phyloP scores from a whole-genome alignment of 805 yeast species.

The Kodamaea jinghongensis region DNA sequence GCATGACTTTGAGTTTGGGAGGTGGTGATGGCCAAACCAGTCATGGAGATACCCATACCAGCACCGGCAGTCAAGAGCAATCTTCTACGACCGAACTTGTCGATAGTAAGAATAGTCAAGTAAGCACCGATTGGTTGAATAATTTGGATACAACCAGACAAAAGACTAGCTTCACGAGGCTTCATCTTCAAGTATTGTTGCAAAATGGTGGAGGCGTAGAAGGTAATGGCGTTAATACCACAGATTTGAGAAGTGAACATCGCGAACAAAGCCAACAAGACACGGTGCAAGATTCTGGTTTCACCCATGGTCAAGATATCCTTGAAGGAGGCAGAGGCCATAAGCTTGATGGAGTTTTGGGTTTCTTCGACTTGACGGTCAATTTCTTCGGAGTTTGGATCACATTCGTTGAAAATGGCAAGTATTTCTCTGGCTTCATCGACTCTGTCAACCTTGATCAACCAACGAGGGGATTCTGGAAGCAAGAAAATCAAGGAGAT shows the following conservation, averaged over 20 bases:
- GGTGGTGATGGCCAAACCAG: constrained; percentile 23
- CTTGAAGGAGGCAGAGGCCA: no score
- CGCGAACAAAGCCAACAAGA: no score
- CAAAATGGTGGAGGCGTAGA: constrained; percentile 26
- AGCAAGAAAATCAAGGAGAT: background rate
- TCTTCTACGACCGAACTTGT: constrained; percentile 34
- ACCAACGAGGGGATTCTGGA: constrained; percentile 1
- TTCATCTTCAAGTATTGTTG: no score
- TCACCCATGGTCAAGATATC: no score
- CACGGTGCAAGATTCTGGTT: no score
- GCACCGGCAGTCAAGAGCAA: constrained; percentile 32
- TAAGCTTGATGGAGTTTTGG: no score
- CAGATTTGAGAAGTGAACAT: constrained; percentile 17
- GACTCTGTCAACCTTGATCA: background rate
- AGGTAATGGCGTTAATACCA: constrained; percentile 34
- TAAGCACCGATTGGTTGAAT: constrained; percentile 31
- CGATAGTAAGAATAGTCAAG: constrained; percentile 33
- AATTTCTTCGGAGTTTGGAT: no score
- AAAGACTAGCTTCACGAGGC: constrained; percentile 23
- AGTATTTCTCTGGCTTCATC: background rate
- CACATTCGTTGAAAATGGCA: no score
- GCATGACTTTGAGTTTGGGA: constrained; percentile 24
- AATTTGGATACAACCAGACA: constrained; percentile 28
- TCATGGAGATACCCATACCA: constrained; percentile 31
- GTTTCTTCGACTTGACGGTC: no score